Evolutionary conservation across 2,329 filamentous ascomycete genomes (phyloP).

Genomic region (Botrytis porri): DNA sequence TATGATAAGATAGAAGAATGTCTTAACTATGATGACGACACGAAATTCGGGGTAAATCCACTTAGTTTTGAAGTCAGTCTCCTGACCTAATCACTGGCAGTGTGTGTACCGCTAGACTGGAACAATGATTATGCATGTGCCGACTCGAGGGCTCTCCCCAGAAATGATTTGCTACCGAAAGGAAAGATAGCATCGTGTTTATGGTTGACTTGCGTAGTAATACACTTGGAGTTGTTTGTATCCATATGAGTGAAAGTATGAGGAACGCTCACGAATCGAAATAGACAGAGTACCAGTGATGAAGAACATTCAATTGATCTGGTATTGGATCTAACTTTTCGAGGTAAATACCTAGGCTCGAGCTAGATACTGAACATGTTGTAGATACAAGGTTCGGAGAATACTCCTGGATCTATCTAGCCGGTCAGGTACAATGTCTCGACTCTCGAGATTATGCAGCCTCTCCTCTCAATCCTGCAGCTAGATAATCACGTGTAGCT

Average conservation of each 20-base stretch:
- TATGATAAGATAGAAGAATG: neutral
- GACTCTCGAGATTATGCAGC: no score
- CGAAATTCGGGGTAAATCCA: neutral
- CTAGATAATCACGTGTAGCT: neutral
- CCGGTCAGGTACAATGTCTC: neutral
- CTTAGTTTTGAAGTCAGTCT: neutral
- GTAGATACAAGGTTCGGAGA: neutral
- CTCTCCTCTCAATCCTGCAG: neutral
- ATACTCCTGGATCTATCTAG: neutral
- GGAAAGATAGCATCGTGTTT: neutral
- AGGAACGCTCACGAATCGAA: neutral
- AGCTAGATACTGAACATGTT: neutral
- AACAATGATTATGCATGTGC: neutral
- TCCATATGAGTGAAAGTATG: neutral
- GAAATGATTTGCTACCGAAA: neutral
- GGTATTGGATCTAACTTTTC: neutral
- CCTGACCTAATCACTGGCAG: slow-evolving; percentile 10
- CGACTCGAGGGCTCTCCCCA: neutral
- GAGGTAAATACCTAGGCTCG: neutral
- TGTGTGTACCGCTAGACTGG: neutral
- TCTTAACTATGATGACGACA: neutral
- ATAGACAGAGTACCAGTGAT: neutral
- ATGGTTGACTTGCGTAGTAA: neutral
- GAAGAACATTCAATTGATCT: neutral
- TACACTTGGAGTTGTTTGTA: neutral